A percentile compares a stretch with the other conserved stretches of the same genome.
These are phyloP conservation scores for Fusarium phyllophilum DNA, from an alignment of 2,329 filamentous ascomycete genomes.

Conservation along the genomic window DNA sequence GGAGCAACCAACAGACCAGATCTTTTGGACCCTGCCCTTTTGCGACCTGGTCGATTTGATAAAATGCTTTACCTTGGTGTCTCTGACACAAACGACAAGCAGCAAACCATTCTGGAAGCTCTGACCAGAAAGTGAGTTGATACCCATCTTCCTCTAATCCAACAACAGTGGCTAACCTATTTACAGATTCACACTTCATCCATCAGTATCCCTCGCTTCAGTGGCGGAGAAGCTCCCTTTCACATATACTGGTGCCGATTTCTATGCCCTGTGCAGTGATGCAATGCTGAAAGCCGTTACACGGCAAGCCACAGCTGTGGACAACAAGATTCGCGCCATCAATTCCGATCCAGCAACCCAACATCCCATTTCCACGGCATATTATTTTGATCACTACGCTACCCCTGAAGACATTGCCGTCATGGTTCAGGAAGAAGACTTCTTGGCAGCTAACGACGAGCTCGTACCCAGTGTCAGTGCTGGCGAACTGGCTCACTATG, in stretches of 20 bases:
- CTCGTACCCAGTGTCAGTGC: constrained; percentile 93
- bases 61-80: constrained; percentile 99
- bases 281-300: constrained; percentile 99
- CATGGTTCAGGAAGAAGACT: constrained; percentile 89
- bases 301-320: constrained; percentile 83
- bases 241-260: constrained; percentile 96
- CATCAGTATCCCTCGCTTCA: constrained; percentile 76
- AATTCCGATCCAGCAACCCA: constrained; percentile 59
- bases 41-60: constrained; percentile 92
- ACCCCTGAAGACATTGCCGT: constrained; percentile 85
- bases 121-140: constrained; percentile 86
- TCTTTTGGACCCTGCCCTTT: constrained; percentile 86
- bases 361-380: constrained; percentile 78
- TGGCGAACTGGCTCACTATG: constrained; percentile 92
- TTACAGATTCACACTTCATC: constrained; percentile 84
- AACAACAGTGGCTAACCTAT: constrained; percentile 8
- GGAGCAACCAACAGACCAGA: constrained; percentile 96
- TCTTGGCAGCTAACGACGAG: constrained; percentile 81
- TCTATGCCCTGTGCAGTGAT: constrained; percentile 96
- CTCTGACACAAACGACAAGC: constrained; percentile 96
- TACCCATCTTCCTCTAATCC: not conserved
- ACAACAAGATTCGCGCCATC: constrained; percentile 80
- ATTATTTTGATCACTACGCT: constrained; percentile 95
- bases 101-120: constrained; percentile 92
- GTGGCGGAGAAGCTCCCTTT: constrained; percentile 86